Evolutionary conservation across 2,329 filamentous ascomycete genomes (phyloP).

Genomic region (Venturia asperata): DNA sequence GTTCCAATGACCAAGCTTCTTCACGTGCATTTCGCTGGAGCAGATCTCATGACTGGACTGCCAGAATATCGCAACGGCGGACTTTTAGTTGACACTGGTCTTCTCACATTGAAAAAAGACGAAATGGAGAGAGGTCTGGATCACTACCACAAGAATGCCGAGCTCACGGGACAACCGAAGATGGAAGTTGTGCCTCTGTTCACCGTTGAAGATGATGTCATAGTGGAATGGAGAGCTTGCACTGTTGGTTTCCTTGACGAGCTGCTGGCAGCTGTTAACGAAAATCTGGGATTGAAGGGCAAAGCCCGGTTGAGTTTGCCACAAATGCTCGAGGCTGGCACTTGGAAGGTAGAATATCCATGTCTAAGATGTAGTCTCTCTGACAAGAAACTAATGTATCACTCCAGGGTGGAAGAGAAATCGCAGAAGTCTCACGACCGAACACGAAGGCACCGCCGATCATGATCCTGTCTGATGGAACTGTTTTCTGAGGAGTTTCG

Average conservation of each 20-base stretch:
- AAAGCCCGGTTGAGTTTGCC: conserved; percentile 66
- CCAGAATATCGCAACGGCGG: conserved; percentile 92
- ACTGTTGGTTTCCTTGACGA: conserved; percentile 70
- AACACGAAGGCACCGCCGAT: conserved; percentile 97
- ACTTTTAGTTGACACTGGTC: conserved; percentile 75
- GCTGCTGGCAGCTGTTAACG: conserved; percentile 62
- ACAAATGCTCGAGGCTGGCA: conserved; percentile 90
- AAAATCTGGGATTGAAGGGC: conserved; percentile 59
- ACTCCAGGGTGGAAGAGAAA: conserved; percentile 75
- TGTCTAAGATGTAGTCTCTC: conserved; percentile 20
- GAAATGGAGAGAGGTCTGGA: conserved; percentile 65
- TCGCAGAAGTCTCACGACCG: conserved; percentile 88
- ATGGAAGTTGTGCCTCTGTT: conserved; percentile 70
- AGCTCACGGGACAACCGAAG: conserved; percentile 62
- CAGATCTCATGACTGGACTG: conserved; percentile 77
- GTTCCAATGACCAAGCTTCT: conserved; percentile 79
- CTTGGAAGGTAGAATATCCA: conserved; percentile 74
- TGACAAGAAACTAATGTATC: conserved; percentile 29
- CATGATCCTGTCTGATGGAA: conserved; percentile 91
- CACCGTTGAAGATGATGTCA: conserved; percentile 65
- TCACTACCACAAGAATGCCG: conserved; percentile 62
- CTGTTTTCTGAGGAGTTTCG: conserved; percentile 65
- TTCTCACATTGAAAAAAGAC: conserved; percentile 65
- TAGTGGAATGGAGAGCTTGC: conserved; percentile 71
- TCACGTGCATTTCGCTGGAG: conserved; percentile 71